Conservation (phyloP, 2,329 filamentous ascomycete species). For the Aureobasidium leucospermi region DNA sequence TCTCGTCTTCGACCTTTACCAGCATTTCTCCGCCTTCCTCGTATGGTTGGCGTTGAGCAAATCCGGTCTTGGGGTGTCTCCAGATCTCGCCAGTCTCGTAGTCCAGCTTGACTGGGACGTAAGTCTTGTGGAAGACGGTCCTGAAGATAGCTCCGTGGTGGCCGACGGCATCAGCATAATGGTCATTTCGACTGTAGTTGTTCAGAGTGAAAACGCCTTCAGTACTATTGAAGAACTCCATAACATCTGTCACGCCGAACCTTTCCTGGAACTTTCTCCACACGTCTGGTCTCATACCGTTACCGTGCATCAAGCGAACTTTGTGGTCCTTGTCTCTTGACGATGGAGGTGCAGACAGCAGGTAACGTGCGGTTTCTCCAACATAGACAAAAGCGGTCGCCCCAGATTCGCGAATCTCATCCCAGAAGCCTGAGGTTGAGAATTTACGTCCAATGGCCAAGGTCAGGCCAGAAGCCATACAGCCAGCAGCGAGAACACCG, state of each 20-base stretch:
- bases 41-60: constrained; percentile 56
- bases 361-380: constrained; percentile 67
- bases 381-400: constrained; percentile 71
- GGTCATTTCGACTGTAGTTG: constrained; percentile 50
- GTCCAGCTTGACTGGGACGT: constrained; percentile 62
- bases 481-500: constrained; percentile 42
- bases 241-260: constrained; percentile 55
- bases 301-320: constrained; percentile 56
- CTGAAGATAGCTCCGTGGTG: constrained; percentile 62
- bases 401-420: constrained; percentile 58
- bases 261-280: constrained; percentile 59
- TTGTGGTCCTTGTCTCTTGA: constrained; percentile 53
- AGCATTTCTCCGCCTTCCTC: constrained; percentile 69
- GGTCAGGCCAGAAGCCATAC: constrained; percentile 47
- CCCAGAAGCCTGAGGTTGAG: constrained; percentile 63
- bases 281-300: constrained; percentile 61
- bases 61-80: constrained; percentile 60
- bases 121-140: constrained; percentile 44
- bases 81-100: constrained; percentile 59
- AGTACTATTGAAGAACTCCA: constrained; percentile 72
- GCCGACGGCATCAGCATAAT: constrained; percentile 57
- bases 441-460: constrained; percentile 61
- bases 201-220: constrained; percentile 60
- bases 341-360: constrained; percentile 60
- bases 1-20: constrained; percentile 50